Conservation (phyloP, 2,329 filamentous ascomycete genomes). For the Hirsutella rhossiliensis region DNA sequence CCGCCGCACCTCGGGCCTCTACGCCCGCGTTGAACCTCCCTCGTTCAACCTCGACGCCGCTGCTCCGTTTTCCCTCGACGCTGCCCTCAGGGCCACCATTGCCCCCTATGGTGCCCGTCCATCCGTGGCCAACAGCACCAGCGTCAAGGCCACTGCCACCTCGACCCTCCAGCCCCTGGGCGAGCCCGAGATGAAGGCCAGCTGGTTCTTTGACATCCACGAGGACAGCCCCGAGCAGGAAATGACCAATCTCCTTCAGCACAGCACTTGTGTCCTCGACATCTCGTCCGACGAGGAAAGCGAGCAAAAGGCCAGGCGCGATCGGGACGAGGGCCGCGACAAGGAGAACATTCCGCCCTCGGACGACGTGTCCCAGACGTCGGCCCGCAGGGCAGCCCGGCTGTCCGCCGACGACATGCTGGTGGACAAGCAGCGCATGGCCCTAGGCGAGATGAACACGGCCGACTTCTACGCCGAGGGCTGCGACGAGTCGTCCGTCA, state of each 20-base stretch:
- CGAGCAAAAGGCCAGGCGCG: constrained; percentile 38
- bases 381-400: constrained; percentile 18
- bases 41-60: constrained; percentile 39
- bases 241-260: constrained; percentile 85
- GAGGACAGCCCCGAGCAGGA: constrained; percentile 86
- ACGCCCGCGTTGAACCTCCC: constrained; percentile 61
- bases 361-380: constrained; percentile 50
- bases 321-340: constrained; percentile 50
- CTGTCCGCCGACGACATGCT: constrained; percentile 38
- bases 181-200: constrained; percentile 41
- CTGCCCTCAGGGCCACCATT: constrained; percentile 68
- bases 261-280: constrained; percentile 76
- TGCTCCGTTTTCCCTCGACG: constrained; percentile 72
- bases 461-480: constrained; percentile 57
- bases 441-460: constrained; percentile 55
- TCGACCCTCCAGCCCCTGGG: constrained; percentile 16
- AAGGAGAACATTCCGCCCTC: constrained; percentile 89
- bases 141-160: constrained; percentile 13
- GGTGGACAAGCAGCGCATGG: constrained; percentile 51
- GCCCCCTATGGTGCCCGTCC: constrained; percentile 42
- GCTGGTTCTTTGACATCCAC: constrained; percentile 90
- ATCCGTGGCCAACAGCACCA: background rate
- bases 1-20: constrained; percentile 49
- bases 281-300: constrained; percentile 80
- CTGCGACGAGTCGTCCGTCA: constrained; percentile 48